phyloP scores from a whole-genome alignment of 2,329 filamentous ascomycete genomes.

The Arthrobotrys iridis region DNA sequence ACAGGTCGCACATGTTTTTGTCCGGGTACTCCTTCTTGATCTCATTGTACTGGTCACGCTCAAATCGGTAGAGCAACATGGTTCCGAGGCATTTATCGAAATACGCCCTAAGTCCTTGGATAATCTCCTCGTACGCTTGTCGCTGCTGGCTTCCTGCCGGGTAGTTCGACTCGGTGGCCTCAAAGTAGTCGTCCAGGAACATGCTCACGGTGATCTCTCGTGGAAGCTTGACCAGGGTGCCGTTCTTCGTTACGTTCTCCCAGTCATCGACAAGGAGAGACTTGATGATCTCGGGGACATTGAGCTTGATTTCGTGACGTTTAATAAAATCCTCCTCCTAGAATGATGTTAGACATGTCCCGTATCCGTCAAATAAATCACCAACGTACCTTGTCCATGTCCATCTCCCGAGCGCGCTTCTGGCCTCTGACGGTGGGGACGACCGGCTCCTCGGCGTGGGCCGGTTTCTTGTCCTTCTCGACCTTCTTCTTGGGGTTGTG shows the following conservation, averaged over 20 bases:
- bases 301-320: conserved; percentile 84
- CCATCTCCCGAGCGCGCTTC: conserved; percentile 79
- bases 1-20: conserved; percentile 80
- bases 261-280: conserved; percentile 95
- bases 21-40: conserved; percentile 70
- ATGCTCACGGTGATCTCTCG: conserved; percentile 77
- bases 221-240: conserved; percentile 86
- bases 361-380: background rate
- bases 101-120: conserved; percentile 84
- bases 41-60: conserved; percentile 86
- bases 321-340: conserved; percentile 89
- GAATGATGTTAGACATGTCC: conserved; percentile 15
- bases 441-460: conserved; percentile 56
- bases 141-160: conserved; percentile 10
- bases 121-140: conserved; percentile 82
- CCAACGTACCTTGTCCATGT: conserved; percentile 76
- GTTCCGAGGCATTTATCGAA: conserved; percentile 90
- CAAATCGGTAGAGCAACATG: conserved; percentile 91
- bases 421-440: conserved; percentile 68
- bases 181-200: conserved; percentile 83
- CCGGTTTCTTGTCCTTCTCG: conserved; percentile 58
- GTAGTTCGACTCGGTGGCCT: conserved; percentile 56
- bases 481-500: conserved; percentile 59
- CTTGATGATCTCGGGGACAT: conserved; percentile 89
- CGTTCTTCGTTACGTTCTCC: conserved; percentile 97